phyloP scores from a whole-genome alignment of 768 basidiomycete species.

The Leucocoprinus sp. region DNA sequence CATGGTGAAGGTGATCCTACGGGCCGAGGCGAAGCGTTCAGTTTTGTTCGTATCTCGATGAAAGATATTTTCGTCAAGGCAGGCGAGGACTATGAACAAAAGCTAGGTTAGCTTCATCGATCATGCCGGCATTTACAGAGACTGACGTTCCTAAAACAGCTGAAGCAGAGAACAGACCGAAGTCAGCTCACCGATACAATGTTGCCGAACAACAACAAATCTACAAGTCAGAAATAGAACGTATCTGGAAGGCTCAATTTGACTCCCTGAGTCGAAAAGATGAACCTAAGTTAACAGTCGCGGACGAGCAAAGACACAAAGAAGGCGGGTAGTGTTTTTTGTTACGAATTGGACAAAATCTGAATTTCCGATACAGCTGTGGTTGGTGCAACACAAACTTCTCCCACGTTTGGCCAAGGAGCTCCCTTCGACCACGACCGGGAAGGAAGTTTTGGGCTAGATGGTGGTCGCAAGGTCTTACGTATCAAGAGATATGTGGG shows the following conservation, averaged over 20 bases:
- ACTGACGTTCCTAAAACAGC: conserved; percentile 34
- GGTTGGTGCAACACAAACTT: conserved; percentile 31
- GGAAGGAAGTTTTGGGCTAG: conserved; percentile 67
- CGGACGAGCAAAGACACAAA: conserved; percentile 54
- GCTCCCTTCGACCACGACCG: conserved; percentile 70
- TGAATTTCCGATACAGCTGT: conserved; percentile 1
- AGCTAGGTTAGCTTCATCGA: conserved; percentile 47
- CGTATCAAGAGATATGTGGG: conserved; percentile 77
- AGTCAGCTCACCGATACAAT: conserved; percentile 86
- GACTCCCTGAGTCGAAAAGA: conserved; percentile 78
- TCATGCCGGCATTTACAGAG: conserved; percentile 12
- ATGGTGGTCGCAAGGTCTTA: conserved; percentile 63
- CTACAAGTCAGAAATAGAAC: conserved; percentile 94
- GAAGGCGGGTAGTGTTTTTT: conserved; percentile 21
- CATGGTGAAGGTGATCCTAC: conserved; percentile 96
- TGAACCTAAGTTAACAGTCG: conserved; percentile 76
- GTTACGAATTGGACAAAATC: background rate
- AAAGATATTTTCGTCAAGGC: conserved; percentile 97
- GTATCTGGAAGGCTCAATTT: conserved; percentile 95
- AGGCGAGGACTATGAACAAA: conserved; percentile 89
- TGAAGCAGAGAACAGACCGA: conserved; percentile 82
- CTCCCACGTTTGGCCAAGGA: conserved; percentile 66
- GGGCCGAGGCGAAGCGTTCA: conserved; percentile 94
- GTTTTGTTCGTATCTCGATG: conserved; percentile 95
- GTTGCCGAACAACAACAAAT: conserved; percentile 94